Evolutionary conservation across 2,329 filamentous ascomycete species (phyloP), one percentile per base, ranked within the genome.

Genomic region (Cordyceps fumosorosea): DNA sequence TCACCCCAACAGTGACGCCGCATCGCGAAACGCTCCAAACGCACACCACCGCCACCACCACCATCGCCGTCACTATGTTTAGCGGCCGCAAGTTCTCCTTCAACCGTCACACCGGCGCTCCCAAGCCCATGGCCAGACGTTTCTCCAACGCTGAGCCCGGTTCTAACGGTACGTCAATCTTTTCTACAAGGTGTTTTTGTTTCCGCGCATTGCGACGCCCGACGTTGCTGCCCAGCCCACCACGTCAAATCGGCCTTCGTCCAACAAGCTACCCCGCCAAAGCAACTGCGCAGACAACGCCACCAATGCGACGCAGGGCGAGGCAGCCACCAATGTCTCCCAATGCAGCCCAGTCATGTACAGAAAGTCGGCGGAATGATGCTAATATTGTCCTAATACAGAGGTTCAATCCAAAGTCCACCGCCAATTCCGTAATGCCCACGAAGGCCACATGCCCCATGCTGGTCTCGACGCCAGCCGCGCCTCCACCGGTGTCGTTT

Each of bases 401-500:
- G 91, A 96, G 79, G 82, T 87, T 67, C 86, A 84, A 70, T 96
- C 91, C 70, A 89, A 89, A 74, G 89, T 92, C 71, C 93, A 97
- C 76, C 85, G 89, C 66, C 89, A 96, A 73, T 96, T 97, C 79
- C 89, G 93, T 69, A 86, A 87, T 72, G 90, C 91, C 66, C 93
- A 96, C 76, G 91, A 95, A 75, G 93, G 93, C 63, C 92, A 96
- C 78, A 87, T 90, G 73, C 89, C 91, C 54, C 93, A 97, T 75
- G 91, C 93, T 64, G 93, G 93, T 69, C 88, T 97, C 67, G 93
- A 97, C 71, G 89, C 91, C 60, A 89, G 87, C 64, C 86, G 92
- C 74, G 89, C 91, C 51, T 96, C 90, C 18, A 98, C 93, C 16
- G 93, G 93, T 76, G 93, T 97, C 4, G 90, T 97, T 66, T 97